These are phyloP conservation scores for Hymenoscyphus linearis DNA, from an alignment of 2,329 filamentous ascomycete species.

Conservation along the genomic window DNA sequence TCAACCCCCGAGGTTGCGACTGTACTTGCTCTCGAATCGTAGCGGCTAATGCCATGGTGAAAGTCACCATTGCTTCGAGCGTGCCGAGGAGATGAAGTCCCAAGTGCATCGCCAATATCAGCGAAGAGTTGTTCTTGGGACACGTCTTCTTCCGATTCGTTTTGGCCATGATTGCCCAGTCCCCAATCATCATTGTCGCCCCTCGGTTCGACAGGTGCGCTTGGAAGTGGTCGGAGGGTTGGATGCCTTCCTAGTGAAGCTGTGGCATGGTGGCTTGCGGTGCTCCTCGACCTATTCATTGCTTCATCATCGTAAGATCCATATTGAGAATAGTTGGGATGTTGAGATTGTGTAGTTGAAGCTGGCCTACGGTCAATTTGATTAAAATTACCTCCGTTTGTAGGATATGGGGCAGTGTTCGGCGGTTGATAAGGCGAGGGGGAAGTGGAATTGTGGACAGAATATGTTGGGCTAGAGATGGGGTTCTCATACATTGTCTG, in stretches of 20 bases:
- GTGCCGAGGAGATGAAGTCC: constrained; percentile 14
- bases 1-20: constrained; percentile 38
- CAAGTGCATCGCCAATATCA: constrained; percentile 33
- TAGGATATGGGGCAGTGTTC: constrained; percentile 21
- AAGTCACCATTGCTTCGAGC: constrained; percentile 39
- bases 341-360: constrained; percentile 17
- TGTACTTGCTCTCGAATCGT: constrained; percentile 47
- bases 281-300: constrained; percentile 20
- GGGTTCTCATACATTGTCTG: constrained; percentile 27
- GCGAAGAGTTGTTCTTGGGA: constrained; percentile 33
- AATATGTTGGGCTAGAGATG: constrained; percentile 22
- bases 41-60: constrained; percentile 43
- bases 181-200: constrained; percentile 28
- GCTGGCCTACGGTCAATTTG: constrained; percentile 24
- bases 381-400: constrained; percentile 26
- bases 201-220: constrained; percentile 26
- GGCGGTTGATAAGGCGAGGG: constrained; percentile 25
- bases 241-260: constrained; percentile 31
- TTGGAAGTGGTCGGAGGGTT: constrained; percentile 31
- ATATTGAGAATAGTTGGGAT: constrained; percentile 24
- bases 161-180: constrained; percentile 17
- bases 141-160: constrained; percentile 19
- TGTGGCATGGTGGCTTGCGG: constrained; percentile 16
- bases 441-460: constrained; percentile 23
- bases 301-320: constrained; percentile 15